These are phyloP conservation scores for Hypoxylon cercidicola DNA, from an alignment of 495 filamentous ascomycete genomes.

Conservation along the genomic window DNA sequence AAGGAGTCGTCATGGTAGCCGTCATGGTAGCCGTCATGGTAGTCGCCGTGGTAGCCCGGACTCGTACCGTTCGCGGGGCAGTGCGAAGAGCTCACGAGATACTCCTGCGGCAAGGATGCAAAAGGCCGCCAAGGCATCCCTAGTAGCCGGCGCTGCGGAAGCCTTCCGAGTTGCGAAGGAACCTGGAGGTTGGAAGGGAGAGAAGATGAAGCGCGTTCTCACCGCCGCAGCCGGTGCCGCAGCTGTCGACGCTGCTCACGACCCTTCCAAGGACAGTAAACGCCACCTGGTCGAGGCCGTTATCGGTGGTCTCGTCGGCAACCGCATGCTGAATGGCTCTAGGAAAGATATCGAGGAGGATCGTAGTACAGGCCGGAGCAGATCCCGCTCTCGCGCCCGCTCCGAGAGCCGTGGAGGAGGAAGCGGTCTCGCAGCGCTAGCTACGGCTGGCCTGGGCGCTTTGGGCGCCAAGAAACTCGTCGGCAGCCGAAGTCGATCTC, in stretches of 20 bases:
- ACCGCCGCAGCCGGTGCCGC: constrained; percentile 88
- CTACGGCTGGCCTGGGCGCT: constrained; percentile 78
- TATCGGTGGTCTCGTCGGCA: constrained; percentile 85
- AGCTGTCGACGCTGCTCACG: constrained; percentile 79
- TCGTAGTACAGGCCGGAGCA: constrained; percentile 59
- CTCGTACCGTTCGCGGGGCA: constrained; percentile 57
- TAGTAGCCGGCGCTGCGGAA: constrained; percentile 86
- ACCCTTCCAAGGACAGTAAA: constrained; percentile 79
- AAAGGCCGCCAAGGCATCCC: constrained; percentile 86
- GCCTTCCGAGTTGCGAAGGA: constrained; percentile 89
- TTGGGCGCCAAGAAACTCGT: constrained; percentile 83
- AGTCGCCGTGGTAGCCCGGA: constrained; percentile 58
- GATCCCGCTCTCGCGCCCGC: constrained; percentile 63
- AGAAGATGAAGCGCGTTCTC: constrained; percentile 86
- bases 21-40: constrained; percentile 59
- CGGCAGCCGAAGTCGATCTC: constrained; percentile 70
- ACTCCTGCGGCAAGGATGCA: constrained; percentile 66
- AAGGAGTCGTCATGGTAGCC: constrained; percentile 61
- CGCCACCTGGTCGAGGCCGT: constrained; percentile 76
- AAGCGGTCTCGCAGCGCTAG: constrained; percentile 70
- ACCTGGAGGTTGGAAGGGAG: constrained; percentile 83
- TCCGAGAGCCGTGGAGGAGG: constrained; percentile 56
- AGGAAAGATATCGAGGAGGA: constrained; percentile 69
- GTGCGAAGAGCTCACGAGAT: constrained; percentile 54
- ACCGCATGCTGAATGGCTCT: constrained; percentile 79